phyloP scores from a whole-genome alignment of 1,284 basidiomycete species.

The Naganishia sp. region DNA sequence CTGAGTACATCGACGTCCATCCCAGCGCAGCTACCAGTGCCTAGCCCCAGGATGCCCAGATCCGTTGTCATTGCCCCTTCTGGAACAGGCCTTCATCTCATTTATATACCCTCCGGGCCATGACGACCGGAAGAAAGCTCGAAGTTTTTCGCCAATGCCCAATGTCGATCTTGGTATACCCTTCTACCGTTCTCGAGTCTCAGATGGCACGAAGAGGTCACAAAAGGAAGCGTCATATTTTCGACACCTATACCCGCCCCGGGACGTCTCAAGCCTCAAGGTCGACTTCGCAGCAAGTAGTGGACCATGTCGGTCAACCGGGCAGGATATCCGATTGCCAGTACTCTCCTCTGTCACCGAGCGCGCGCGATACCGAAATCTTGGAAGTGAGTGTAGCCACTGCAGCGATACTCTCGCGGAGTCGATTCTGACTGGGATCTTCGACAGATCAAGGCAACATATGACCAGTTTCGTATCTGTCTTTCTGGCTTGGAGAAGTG shows the following conservation, averaged over 20 bases:
- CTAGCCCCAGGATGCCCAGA: background rate
- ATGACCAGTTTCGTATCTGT: background rate
- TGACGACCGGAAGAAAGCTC: too few species aligned
- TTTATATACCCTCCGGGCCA: too few species aligned
- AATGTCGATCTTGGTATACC: slow-evolving; percentile 6
- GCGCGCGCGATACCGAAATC: background rate
- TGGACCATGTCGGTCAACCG: background rate
- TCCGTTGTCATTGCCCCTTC: background rate
- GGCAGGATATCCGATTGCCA: background rate
- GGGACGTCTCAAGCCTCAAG: too few species aligned
- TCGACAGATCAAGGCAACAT: background rate
- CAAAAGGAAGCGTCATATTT: slow-evolving; percentile 8
- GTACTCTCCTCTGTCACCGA: background rate
- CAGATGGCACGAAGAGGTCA: slow-evolving; percentile 7
- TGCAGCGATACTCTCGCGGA: background rate
- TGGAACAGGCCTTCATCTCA: too few species aligned
- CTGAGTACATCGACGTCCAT: too few species aligned
- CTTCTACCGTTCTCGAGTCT: background rate
- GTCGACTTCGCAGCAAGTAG: too few species aligned
- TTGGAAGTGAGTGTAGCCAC: slow-evolving; percentile 6
- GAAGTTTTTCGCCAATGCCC: background rate
- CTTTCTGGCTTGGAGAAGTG: background rate
- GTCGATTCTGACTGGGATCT: too few species aligned
- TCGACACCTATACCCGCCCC: background rate
- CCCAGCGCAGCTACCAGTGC: too few species aligned